Conservation (phyloP, 129 eudicot species). For the Flaveria robusta region DNA sequence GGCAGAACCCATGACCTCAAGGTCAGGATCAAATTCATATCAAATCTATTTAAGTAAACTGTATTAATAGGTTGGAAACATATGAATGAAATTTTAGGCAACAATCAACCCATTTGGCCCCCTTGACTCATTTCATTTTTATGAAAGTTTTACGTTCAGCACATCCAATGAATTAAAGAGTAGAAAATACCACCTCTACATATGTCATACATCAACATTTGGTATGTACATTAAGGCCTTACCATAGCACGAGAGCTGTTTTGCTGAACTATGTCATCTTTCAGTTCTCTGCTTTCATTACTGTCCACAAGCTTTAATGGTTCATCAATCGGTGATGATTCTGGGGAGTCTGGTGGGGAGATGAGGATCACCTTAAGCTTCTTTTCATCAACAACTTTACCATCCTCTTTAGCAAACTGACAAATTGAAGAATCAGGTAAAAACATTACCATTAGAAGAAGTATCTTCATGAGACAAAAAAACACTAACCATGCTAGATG, state of each 20-base stretch:
- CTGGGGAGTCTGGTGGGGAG: conserved; percentile 54
- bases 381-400: conserved; percentile 58
- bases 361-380: conserved; percentile 65
- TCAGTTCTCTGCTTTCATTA: conserved; percentile 28
- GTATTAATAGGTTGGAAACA: neutral
- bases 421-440: conserved; percentile 26
- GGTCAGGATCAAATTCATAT: neutral
- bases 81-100: neutral
- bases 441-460: conserved; percentile 1
- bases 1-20: no score
- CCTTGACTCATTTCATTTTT: conserved; percentile 3
- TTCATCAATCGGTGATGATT: conserved; percentile 51
- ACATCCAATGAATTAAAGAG: neutral
- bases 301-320: conserved; percentile 37
- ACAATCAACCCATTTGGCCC: conserved; percentile 6
- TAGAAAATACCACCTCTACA: neutral
- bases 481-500: conserved; percentile 53
- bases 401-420: conserved; percentile 63
- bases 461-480: conserved; percentile 11
- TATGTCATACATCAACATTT: conserved; percentile 2
- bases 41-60: neutral
- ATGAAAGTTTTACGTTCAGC: neutral
- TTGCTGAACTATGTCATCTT: conserved; percentile 34
- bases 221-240: conserved; percentile 13
- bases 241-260: conserved; percentile 41